Evolutionary conservation across 169 alveolate species (phyloP).

Genomic region (Plasmodium gallinaceum): DNA sequence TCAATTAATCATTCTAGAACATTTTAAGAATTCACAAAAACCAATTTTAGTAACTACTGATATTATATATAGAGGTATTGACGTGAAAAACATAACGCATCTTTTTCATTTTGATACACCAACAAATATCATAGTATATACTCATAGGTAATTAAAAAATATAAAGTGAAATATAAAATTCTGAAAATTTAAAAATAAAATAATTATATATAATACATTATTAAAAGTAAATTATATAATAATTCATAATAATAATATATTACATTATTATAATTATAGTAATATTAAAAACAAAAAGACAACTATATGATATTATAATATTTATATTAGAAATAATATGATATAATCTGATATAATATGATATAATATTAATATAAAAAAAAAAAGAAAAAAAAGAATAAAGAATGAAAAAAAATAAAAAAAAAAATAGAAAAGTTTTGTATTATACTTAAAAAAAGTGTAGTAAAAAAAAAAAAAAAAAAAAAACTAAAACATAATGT

Average conservation of each 20-base stretch:
- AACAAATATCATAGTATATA: slow-evolving; percentile 88
- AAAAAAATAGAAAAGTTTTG: too few species aligned
- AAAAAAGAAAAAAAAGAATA: too few species aligned
- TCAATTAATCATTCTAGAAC: slow-evolving; percentile 80
- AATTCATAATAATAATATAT: too few species aligned
- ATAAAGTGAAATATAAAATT: not conserved
- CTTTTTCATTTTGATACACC: slow-evolving; percentile 96
- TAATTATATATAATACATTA: not conserved
- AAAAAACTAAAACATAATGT: not conserved
- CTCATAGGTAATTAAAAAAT: slow-evolving; percentile 77
- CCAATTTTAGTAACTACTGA: slow-evolving; percentile 95
- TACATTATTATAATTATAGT: too few species aligned
- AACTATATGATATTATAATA: too few species aligned
- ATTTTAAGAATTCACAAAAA: slow-evolving; percentile 89
- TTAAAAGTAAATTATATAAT: too few species aligned
- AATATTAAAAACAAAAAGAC: too few species aligned
- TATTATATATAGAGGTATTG: slow-evolving; percentile 96
- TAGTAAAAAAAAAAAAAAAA: not conserved
- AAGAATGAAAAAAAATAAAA: too few species aligned
- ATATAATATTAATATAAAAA: too few species aligned
- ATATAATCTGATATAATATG: too few species aligned
- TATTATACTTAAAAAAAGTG: not conserved
- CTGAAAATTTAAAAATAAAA: not conserved
- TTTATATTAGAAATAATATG: too few species aligned
- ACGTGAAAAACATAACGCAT: slow-evolving; percentile 92